These are phyloP conservation scores for Diaporthe destruens DNA, from an alignment of 2,329 filamentous ascomycete species.

Conservation along the genomic window DNA sequence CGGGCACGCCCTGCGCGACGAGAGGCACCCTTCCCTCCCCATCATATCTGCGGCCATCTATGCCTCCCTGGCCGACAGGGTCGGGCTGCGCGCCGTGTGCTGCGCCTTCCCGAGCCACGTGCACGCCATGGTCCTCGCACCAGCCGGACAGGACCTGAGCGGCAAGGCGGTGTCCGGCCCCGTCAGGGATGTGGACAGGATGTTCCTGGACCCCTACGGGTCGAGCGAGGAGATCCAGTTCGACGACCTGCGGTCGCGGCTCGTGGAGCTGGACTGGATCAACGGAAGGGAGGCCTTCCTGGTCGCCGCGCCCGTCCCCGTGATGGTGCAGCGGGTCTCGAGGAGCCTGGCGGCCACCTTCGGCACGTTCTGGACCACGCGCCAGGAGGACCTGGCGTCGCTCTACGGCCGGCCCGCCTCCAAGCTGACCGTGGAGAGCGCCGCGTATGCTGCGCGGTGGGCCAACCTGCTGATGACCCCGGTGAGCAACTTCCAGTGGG, in stretches of 20 bases:
- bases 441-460: slow-evolving; percentile 82
- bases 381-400: slow-evolving; percentile 49
- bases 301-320: slow-evolving; percentile 71
- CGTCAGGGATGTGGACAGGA: slow-evolving; percentile 62
- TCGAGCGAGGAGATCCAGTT: slow-evolving; percentile 75
- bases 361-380: slow-evolving; percentile 57
- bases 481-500: slow-evolving; percentile 63
- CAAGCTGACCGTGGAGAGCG: slow-evolving; percentile 61
- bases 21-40: slow-evolving; percentile 83
- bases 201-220: slow-evolving; percentile 89
- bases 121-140: slow-evolving; percentile 79
- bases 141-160: slow-evolving; percentile 71
- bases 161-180: slow-evolving; percentile 54
- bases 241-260: slow-evolving; percentile 67
- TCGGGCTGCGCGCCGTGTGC: slow-evolving; percentile 82
- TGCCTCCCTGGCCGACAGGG: slow-evolving; percentile 79
- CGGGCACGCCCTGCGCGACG: slow-evolving; percentile 80
- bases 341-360: slow-evolving; percentile 85
- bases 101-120: slow-evolving; percentile 89
- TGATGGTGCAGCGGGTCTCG: slow-evolving; percentile 80
- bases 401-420: slow-evolving; percentile 66
- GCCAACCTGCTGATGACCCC: slow-evolving; percentile 70
- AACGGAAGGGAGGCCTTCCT: slow-evolving; percentile 66
- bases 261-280: slow-evolving; percentile 64
- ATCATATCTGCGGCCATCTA: slow-evolving; percentile 90